These are phyloP conservation scores for Ziziphus jujuba DNA, from an alignment of 306 rosid genomes.

Conservation along the genomic window DNA sequence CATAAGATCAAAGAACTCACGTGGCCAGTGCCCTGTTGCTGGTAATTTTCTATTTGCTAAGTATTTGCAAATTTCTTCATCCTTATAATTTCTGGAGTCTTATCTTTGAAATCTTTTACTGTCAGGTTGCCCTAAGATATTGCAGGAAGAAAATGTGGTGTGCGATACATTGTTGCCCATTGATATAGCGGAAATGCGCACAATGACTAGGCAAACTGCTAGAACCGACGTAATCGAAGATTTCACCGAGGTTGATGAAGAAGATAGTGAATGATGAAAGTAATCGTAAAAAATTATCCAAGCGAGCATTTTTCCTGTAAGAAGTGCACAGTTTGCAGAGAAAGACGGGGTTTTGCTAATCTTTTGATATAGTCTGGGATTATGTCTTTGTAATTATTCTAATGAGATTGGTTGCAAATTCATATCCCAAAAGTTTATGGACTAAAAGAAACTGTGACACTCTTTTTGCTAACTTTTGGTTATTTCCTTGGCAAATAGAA, in stretches of 20 bases:
- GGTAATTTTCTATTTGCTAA: conserved; percentile 41
- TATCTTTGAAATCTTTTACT: conserved; percentile 20
- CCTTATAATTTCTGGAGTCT: conserved; percentile 1
- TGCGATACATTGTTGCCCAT: conserved; percentile 55
- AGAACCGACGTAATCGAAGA: conserved; percentile 50
- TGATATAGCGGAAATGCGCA: conserved; percentile 75
- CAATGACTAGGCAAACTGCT: conserved; percentile 38
- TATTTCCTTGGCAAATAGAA: too few species aligned
- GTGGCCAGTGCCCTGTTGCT: conserved; percentile 62
- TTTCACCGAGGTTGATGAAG: conserved; percentile 62
- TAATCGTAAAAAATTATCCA: background rate
- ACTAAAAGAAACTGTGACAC: too few species aligned
- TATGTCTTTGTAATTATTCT: too few species aligned
- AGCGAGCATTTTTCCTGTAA: background rate
- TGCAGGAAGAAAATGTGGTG: conserved; percentile 43
- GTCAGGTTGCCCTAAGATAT: conserved; percentile 67
- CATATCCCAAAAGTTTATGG: too few species aligned
- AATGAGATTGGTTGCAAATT: too few species aligned
- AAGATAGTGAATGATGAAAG: conserved; percentile 20
- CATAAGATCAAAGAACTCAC: conserved; percentile 34
- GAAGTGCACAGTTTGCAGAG: too few species aligned
- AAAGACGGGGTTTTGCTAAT: too few species aligned
- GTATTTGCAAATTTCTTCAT: conserved; percentile 11
- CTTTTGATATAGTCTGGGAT: too few species aligned
- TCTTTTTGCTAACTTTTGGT: too few species aligned